phyloP scores from a whole-genome alignment of 192 early-diverging fungal species.

The Linnemannia exigua region DNA sequence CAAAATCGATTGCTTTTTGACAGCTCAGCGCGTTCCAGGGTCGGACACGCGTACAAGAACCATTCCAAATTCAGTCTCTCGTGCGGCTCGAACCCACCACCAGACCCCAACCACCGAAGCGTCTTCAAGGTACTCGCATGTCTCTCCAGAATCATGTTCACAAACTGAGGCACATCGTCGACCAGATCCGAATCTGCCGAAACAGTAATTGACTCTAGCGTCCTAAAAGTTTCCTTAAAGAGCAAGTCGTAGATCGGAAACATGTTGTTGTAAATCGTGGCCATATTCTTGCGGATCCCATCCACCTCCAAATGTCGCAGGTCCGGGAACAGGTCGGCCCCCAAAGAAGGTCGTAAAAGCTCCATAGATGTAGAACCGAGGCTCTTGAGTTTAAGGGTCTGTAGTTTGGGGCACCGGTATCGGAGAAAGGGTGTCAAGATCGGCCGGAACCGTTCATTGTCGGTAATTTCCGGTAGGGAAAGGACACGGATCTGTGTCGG shows the following conservation, averaged over 20 bases:
- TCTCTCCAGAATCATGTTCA: background rate
- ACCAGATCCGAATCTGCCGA: background rate
- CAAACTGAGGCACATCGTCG: background rate
- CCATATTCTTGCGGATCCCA: background rate
- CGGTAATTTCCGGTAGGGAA: background rate
- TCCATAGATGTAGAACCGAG: background rate
- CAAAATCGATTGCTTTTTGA: background rate
- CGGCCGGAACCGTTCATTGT: background rate
- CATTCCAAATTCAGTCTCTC: background rate
- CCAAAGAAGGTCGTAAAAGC: background rate
- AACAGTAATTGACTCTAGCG: background rate
- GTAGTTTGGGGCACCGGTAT: background rate
- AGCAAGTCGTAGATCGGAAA: background rate
- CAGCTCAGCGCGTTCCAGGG: background rate
- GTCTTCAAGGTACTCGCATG: slow-evolving; percentile 7
- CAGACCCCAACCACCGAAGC: slow-evolving; percentile 6
- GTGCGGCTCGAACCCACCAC: background rate
- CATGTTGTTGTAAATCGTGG: background rate
- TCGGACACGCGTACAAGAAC: slow-evolving; percentile 9
- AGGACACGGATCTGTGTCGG: background rate
- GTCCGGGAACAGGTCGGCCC: background rate
- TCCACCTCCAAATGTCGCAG: slow-evolving; percentile 6
- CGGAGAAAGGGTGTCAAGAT: background rate
- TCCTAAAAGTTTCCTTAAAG: background rate
- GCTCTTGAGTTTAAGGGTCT: background rate